Evolutionary conservation across 345 rosid species (phyloP).

Genomic region (Populus euphratica): DNA sequence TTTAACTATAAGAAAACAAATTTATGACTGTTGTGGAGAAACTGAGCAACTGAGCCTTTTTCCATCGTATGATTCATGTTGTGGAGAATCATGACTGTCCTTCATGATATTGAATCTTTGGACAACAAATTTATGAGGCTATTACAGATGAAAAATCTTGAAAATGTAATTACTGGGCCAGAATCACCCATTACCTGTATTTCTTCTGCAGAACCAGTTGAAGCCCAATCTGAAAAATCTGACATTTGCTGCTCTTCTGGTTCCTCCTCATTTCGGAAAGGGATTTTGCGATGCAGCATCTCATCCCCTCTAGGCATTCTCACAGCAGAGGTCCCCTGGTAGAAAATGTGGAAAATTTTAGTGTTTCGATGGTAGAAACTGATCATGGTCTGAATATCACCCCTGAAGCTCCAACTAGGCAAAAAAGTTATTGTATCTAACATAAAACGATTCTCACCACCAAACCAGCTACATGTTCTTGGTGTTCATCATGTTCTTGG

Average conservation of each 20-base stretch:
- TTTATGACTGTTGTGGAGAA: too few relatives aligned
- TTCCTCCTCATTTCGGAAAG: slow-evolving; percentile 38
- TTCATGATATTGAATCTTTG: too few relatives aligned
- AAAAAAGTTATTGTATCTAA: background rate
- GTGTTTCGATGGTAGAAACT: background rate
- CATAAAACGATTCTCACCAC: slow-evolving; percentile 33
- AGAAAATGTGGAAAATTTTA: slow-evolving; percentile 5
- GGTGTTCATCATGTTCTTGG: slow-evolving; percentile 62
- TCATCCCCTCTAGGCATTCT: slow-evolving; percentile 35
- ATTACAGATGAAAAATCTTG: background rate
- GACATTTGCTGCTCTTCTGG: slow-evolving; percentile 95
- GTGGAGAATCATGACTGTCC: too few relatives aligned
- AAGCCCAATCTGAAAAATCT: slow-evolving; percentile 91
- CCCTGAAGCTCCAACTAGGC: background rate
- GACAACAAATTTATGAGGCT: background rate
- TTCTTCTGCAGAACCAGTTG: slow-evolving; percentile 78
- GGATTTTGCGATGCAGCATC: slow-evolving; percentile 27
- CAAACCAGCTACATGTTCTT: slow-evolving; percentile 32
- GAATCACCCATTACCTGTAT: slow-evolving; percentile 45
- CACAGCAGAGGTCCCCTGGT: slow-evolving; percentile 37
- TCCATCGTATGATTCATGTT: too few relatives aligned
- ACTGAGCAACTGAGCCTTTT: too few relatives aligned
- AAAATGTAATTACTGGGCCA: background rate
- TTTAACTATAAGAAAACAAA: background rate
- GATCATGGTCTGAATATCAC: background rate